These are phyloP conservation scores for Eutrema heterophyllum DNA, from an alignment of 345 rosid species.

Conservation along the genomic window DNA sequence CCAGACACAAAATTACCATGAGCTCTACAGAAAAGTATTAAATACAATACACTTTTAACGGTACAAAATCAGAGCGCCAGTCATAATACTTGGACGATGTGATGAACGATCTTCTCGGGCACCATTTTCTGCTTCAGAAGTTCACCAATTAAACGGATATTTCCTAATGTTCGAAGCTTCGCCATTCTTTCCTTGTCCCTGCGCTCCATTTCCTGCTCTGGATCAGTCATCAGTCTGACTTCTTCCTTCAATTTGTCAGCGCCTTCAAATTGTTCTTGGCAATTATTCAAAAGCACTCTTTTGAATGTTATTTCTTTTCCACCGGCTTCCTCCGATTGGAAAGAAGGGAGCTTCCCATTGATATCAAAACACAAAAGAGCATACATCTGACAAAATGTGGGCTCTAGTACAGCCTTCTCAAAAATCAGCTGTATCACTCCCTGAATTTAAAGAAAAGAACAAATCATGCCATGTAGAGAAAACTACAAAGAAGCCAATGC, in stretches of 20 bases:
- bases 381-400: constrained; percentile 92
- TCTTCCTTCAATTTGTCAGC: constrained; percentile 79
- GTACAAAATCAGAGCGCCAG: not conserved
- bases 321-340: constrained; percentile 80
- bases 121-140: constrained; percentile 96
- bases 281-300: constrained; percentile 73
- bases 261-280: constrained; percentile 97
- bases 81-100: constrained; percentile 65
- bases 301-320: constrained; percentile 86
- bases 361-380: constrained; percentile 85
- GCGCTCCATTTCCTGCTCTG: constrained; percentile 75
- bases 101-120: constrained; percentile 87
- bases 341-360: constrained; percentile 69
- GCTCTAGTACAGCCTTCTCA: constrained; percentile 92
- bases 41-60: not conserved
- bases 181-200: constrained; percentile 76
- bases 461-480: constrained; percentile 1
- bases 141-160: constrained; percentile 90
- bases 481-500: not conserved
- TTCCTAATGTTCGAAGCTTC: constrained; percentile 87
- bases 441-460: constrained; percentile 36
- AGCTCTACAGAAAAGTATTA: constrained; percentile 4
- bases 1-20: not conserved
- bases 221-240: constrained; percentile 64
- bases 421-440: constrained; percentile 81